A percentile compares a stretch with the other conserved stretches of the same genome.
Evolutionary conservation across 768 basidiomycete genomes (phyloP).

Genomic region (Lentinula edodes): DNA sequence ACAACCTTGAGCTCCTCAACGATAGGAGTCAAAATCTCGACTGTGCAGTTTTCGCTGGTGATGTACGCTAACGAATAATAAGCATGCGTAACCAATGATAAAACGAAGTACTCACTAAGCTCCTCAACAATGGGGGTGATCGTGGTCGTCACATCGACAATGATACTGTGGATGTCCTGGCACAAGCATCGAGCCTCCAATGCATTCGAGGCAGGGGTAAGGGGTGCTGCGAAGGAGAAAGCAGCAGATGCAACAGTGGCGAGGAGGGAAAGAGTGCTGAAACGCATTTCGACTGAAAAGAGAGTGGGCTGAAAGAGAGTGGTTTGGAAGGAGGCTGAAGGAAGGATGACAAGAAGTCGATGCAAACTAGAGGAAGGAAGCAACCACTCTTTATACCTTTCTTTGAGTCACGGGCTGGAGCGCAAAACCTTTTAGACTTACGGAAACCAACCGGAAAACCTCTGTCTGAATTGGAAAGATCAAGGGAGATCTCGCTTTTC

Average conservation of each 20-base stretch:
- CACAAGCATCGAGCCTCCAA: conserved; percentile 7
- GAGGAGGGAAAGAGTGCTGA: conserved; percentile 6
- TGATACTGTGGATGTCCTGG: conserved; percentile 2
- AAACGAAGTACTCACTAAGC: background rate
- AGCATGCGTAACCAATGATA: background rate
- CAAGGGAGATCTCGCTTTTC: background rate
- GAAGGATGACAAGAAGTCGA: conserved; percentile 31
- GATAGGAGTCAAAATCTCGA: conserved; percentile 6
- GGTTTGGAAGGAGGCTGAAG: background rate
- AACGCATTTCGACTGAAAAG: conserved; percentile 11
- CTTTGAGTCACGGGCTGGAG: background rate
- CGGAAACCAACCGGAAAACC: background rate
- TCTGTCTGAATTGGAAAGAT: too few species aligned
- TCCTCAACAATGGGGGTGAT: conserved; percentile 7
- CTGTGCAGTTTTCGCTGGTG: conserved; percentile 6
- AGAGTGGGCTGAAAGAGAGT: conserved; percentile 8
- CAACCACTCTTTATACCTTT: background rate
- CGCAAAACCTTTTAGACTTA: background rate
- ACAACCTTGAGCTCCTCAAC: conserved; percentile 2
- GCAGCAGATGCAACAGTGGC: conserved; percentile 10
- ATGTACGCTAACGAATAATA: background rate
- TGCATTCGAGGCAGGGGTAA: background rate
- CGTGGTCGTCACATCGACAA: background rate
- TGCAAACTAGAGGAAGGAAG: conserved; percentile 2
- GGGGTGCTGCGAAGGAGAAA: conserved; percentile 8